phyloP scores from a whole-genome alignment of 768 basidiomycete species.

The Tylopilus subfusipes region DNA sequence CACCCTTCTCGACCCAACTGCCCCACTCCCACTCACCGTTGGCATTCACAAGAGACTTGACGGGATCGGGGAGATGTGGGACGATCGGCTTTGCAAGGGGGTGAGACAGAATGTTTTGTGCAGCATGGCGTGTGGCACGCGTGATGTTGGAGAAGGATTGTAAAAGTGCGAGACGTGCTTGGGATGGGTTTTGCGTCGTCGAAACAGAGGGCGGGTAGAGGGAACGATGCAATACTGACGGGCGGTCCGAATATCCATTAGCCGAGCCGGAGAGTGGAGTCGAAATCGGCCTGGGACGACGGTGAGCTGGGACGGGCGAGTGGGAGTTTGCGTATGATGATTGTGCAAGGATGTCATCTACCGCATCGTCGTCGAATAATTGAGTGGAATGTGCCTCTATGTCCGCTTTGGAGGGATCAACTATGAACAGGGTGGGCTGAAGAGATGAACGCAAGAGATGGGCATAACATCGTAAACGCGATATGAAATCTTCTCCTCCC shows the following conservation, averaged over 20 bases:
- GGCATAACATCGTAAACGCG: constrained; percentile 70
- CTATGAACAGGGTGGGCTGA: constrained; percentile 80
- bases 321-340: constrained; percentile 73
- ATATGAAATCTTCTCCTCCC: constrained; percentile 86
- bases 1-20: constrained; percentile 89
- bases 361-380: constrained; percentile 80
- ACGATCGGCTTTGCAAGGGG: constrained; percentile 95
- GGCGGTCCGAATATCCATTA: constrained; percentile 60
- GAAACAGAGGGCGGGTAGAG: constrained; percentile 53
- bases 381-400: constrained; percentile 87
- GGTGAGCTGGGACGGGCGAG: constrained; percentile 82
- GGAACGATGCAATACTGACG: constrained; percentile 80
- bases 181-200: constrained; percentile 52
- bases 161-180: constrained; percentile 79
- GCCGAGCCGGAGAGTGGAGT: constrained; percentile 31
- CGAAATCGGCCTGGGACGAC: constrained; percentile 66
- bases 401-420: constrained; percentile 92
- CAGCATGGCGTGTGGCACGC: constrained; percentile 86
- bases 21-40: constrained; percentile 92
- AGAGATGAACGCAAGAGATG: constrained; percentile 83
- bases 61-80: constrained; percentile 93
- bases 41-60: constrained; percentile 83
- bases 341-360: constrained; percentile 81
- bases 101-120: constrained; percentile 92
- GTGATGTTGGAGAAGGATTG: constrained; percentile 95